Evolutionary conservation across 2,329 filamentous ascomycete genomes (phyloP), one percentile per base, ranked within the genome.

Genomic region (Verticillium klebahnii): DNA sequence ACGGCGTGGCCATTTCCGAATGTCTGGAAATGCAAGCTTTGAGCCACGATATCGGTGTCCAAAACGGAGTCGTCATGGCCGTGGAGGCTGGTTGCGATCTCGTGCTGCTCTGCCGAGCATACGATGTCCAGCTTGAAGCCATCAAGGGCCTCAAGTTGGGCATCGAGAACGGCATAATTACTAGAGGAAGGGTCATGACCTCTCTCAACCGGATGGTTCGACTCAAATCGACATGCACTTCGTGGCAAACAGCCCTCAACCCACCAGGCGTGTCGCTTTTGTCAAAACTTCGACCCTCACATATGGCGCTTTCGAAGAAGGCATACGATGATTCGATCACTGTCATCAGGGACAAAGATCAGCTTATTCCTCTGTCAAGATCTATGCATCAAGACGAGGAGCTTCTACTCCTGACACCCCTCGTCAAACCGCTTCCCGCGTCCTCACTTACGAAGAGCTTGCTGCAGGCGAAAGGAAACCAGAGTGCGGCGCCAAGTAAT

Each of bases 21-120:
- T 98, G 94, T 67, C 78, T 98, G 8, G 94, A 97, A 73, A 98
- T 98, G 94, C 93, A 97, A 71, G 93, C 93, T 0, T 83, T 98
- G 9, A 95, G 92, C 66, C 92, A 96, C 71, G 96, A 97, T 69
- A 95, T 98, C 58, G 94, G 94, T n/a, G 93, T 99, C 19, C 93
- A 94, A 67, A 94, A 95, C 50, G 95, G 95, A 14, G 97, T 94
- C 0, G 92, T 98, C 68, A 97, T 97, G 93, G 95, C 95, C 3
- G 91, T 97, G 58, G 95, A 97, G 73, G 94, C 95, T 36, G 95
- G 95, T 15, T 98, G 95, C 72, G 95, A 99, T 73, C 80, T 98
- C 60, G 87, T 97, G 5, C 84, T 97, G 6, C 84, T 97, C 1
- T 98, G 93, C 69, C 88, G 93, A 55, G 93, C 92, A 6, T 96